Base-by-base conservation (phyloP, 2,329 filamentous ascomycete genomes). In the Aspergillus piperis region DNA sequence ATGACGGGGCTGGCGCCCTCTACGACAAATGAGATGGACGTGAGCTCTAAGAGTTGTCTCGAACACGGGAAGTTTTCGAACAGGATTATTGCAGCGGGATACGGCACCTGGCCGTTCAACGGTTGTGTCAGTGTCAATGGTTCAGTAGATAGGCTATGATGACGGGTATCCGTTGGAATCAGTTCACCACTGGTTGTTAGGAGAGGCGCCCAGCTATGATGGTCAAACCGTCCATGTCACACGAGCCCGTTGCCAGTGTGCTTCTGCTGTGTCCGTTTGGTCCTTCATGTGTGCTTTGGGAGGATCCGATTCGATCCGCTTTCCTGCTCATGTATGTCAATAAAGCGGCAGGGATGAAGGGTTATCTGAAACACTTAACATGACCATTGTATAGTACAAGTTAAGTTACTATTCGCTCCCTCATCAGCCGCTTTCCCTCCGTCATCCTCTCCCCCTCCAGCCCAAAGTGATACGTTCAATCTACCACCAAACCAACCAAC, bases 41-140 rank as follows among this genome's bases (percentile, higher is more conserved):
- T 36, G 11, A 11, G 32, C 32, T 36, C 32, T 3, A 13, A 36
- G 30, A 42, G 42, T 15, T 32, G 36, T 44, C 49, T 59, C 58
- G 39, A 59, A 59, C 62, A 57, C 62, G 63, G 62, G 62, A 65
- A 54, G 61, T 64, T 60, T 65, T 65, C 59, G 57, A 58, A 53
- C 63, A 57, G 62, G 62, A 62, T 54, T 53, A 62, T 48, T 53
- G 60, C 50, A 21, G 51, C 54, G 57, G 57, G 38, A 44, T 49
- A 39, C 38, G 60, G 47, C 47, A 42, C 47, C 32, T 54, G 51
- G 47, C 19, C 13, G 44, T n/a, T n/a, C 23, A 30, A 50, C 47
- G 47, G 47, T 17, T 42, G 44, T 57, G 42, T 48, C 39, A 42
- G 36, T 57, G 32, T 36, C 32, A 36, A 13, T 27, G 30, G 10